Conservation (phyloP, 2,329 filamentous ascomycete genomes). For the Hansfordia pulvinata region DNA sequence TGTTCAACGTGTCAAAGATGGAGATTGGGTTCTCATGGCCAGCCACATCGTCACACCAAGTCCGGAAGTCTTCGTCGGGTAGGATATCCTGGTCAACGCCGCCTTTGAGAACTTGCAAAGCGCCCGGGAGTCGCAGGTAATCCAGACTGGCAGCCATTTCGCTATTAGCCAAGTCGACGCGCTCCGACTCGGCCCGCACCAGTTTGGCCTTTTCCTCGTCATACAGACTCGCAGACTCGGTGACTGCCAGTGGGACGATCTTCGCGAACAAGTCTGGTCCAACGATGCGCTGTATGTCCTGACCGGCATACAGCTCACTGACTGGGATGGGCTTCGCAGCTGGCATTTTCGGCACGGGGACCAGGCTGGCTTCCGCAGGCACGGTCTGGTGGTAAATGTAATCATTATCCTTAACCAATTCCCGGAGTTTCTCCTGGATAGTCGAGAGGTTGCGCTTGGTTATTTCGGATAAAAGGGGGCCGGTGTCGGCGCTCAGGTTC, state of each 20-base stretch:
- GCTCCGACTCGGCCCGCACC: constrained; percentile 83
- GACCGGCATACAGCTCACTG: constrained; percentile 89
- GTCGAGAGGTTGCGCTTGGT: constrained; percentile 70
- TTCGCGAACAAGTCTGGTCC: constrained; percentile 95
- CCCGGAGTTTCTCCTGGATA: constrained; percentile 67
- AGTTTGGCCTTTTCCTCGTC: constrained; percentile 98
- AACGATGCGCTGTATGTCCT: constrained; percentile 94
- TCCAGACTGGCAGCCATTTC: constrained; percentile 95
- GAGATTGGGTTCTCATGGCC: constrained; percentile 67
- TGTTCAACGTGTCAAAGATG: constrained; percentile 67
- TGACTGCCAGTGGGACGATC: constrained; percentile 91
- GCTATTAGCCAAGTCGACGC: constrained; percentile 81
- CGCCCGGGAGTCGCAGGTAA: constrained; percentile 80
- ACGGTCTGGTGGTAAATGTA: constrained; percentile 96
- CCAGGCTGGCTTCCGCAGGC: constrained; percentile 69
- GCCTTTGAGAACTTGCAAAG: constrained; percentile 82
- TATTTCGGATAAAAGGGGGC: constrained; percentile 59
- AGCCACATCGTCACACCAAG: constrained; percentile 88
- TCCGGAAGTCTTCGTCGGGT: constrained; percentile 81
- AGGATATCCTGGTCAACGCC: constrained; percentile 80
- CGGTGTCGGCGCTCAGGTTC: constrained; percentile 73
- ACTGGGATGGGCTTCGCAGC: constrained; percentile 96
- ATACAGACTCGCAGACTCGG: constrained; percentile 91
- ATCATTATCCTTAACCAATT: constrained; percentile 84
- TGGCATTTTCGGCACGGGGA: constrained; percentile 76